Evolutionary conservation across 129 eudicot species (phyloP).

Genomic region (Saussurea involucrata): DNA sequence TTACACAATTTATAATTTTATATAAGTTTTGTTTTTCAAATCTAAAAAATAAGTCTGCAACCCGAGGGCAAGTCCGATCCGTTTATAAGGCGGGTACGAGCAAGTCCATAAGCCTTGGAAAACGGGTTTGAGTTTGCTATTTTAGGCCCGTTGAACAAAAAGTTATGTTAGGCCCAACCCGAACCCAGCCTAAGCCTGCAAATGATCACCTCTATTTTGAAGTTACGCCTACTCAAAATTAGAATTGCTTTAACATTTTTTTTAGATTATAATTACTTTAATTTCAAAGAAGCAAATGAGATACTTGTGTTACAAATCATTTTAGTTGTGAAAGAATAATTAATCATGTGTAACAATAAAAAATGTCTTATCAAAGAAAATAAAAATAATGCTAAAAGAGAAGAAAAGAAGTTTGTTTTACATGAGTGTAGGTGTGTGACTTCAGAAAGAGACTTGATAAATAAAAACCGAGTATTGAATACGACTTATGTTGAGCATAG

Average conservation of each 20-base stretch:
- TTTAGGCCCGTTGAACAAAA: too few relatives aligned
- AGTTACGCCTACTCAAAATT: background rate
- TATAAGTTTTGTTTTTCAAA: too few relatives aligned
- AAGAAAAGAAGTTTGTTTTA: background rate
- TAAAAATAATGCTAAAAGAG: background rate
- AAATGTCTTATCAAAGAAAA: background rate
- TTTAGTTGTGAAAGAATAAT: background rate
- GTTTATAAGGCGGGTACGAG: too few relatives aligned
- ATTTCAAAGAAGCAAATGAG: background rate
- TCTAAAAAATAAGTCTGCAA: too few relatives aligned
- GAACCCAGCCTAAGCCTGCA: too few relatives aligned
- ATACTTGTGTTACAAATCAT: background rate
- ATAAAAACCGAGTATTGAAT: background rate
- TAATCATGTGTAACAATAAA: background rate
- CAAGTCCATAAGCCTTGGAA: too few relatives aligned
- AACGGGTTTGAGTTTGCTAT: too few relatives aligned
- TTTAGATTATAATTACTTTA: background rate
- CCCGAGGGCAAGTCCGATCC: too few relatives aligned
- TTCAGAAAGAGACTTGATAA: background rate
- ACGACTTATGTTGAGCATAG: background rate
- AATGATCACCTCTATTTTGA: too few relatives aligned
- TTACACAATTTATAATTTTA: too few relatives aligned
- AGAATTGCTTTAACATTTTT: too few relatives aligned
- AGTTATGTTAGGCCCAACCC: too few relatives aligned
- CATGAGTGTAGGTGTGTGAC: background rate